Base-by-base conservation (phyloP, 305 asterid genomes). In the Nicotiana rustica region DNA sequence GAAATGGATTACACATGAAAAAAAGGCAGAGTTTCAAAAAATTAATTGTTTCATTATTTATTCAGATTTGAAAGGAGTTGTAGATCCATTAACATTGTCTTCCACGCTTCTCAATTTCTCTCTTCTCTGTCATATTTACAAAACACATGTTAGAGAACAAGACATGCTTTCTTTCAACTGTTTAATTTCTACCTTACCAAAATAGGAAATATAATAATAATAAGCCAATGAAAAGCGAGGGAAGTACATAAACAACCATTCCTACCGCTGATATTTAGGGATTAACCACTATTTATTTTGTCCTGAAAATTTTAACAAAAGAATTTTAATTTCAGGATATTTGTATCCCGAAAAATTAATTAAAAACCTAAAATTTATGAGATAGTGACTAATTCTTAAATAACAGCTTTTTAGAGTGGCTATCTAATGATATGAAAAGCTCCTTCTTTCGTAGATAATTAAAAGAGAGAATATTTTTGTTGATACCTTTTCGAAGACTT, bases 401-500 rank as follows among this genome's bases (percentile, higher is more conserved):
- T 7, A 38, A 0, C 2, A 38, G 2, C 2, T 2, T 0, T 6
- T 6, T 38, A 6, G 2, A 38, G 44, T 38, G 44, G 44, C 44
- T 6, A 38, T 38, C 44, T 38, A 1, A 0, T 25, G 29, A 29
- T 29, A 1, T 38, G 8, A 6, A 38, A 6, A 38, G 36, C 36
- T 33, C 36, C 36, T 33, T 33, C 36, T 33, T 33, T 33, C 4
- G 17, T 36, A 2, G 19, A 69, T 19, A 6, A 69, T 21, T 41
- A 41, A 38, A 7, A 35, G 25, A 31, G 18, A 71, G 6, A 35
- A 60, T 10, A 18, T 19, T 61, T 44, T 5, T 17, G 79, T 38
- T 75, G 10, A 17, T 91, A 93, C 97, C 97, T 92, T 93, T 70
- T 88, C 89, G 13, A 87, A 75, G 25, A 82, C 65, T 61, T 90